Conservation (phyloP, 2,329 filamentous ascomycete species). For the Ustilaginoidea virens region DNA sequence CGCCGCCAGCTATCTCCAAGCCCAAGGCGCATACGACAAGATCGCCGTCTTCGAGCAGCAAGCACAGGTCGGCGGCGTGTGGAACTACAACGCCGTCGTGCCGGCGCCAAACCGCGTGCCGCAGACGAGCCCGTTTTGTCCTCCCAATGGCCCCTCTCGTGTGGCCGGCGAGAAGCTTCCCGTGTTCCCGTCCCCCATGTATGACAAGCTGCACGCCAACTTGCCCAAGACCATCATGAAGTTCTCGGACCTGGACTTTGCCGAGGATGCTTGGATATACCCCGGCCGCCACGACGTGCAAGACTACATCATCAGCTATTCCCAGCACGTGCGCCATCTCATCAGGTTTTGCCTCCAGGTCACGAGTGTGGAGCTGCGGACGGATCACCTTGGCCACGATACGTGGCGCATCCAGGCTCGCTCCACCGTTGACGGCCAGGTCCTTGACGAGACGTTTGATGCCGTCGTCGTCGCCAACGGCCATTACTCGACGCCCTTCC, state of each 20-base stretch:
- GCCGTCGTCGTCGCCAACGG: constrained; percentile 63
- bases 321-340: constrained; percentile 47
- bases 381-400: constrained; percentile 18
- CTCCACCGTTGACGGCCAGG: constrained; percentile 28
- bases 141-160: constrained; percentile 48
- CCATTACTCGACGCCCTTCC: constrained; percentile 54
- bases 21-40: constrained; percentile 48
- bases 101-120: constrained; percentile 41
- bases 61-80: constrained; percentile 61
- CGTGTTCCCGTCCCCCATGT: constrained; percentile 69
- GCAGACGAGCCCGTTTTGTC: constrained; percentile 48
- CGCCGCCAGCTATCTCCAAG: constrained; percentile 65
- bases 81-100: constrained; percentile 54
- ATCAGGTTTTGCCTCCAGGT: constrained; percentile 61
- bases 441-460: constrained; percentile 42
- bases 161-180: constrained; percentile 24
- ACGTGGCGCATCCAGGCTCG: constrained; percentile 47
- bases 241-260: constrained; percentile 57
- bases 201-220: constrained; percentile 72
- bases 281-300: constrained; percentile 57
- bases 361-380: constrained; percentile 30
- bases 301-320: constrained; percentile 59
- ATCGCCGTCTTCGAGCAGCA: constrained; percentile 78
- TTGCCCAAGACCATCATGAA: constrained; percentile 71
- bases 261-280: constrained; percentile 50